Evolutionary conservation across 2,329 filamentous ascomycete genomes (phyloP), one percentile per base, ranked within the genome.

Genomic region (Cladophialophora psammophila): DNA sequence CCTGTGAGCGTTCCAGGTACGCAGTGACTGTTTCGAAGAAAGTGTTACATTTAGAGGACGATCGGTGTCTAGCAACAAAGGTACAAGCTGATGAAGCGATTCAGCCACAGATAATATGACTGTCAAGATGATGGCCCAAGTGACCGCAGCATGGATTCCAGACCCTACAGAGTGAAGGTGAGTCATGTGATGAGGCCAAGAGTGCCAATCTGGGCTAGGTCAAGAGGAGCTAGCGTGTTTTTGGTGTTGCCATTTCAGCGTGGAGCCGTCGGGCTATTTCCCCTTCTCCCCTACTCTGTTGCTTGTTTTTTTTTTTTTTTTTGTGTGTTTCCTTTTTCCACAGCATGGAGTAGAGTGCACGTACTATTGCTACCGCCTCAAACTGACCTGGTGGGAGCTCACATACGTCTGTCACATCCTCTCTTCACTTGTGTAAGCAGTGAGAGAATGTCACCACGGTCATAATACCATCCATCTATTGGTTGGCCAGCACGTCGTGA

Each of bases 151-250:
- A 34, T 9, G 40, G 40, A n/a, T n/a, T 42, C 12, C 12, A 2
- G 4, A 3, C 4, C 2, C 40, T 12, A 2, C n/a, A 12, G n/a
- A 52, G 48, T 26, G 6, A 40, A 40, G 9, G 50, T 5, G 1
- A 35, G 31, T 55, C 52, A 55, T 36, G 52, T 55, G 52, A 55
- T 55, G 26, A 5, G n/a, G 26, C 50, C 26, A 12, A n/a, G 40
- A 42, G 40, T 2, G 26, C 26, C 26, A 26, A 26, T 26, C 26
- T 26, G 26, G 26, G 26, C 26, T 26, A 26, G 26, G 26, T 26
- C 26, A 26, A 42, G 40, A 42, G 40, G n/a, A n/a, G 40, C 40
- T 42, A n/a, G 40, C 40, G 40, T 42, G 40, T 42, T 2, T 2
- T 42, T 42, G 40, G 40, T n/a, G 40, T 4, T 12, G 10, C 10